These are phyloP conservation scores for Rhodotorula diobovata DNA, from an alignment of 768 basidiomycete genomes.

Conservation along the genomic window DNA sequence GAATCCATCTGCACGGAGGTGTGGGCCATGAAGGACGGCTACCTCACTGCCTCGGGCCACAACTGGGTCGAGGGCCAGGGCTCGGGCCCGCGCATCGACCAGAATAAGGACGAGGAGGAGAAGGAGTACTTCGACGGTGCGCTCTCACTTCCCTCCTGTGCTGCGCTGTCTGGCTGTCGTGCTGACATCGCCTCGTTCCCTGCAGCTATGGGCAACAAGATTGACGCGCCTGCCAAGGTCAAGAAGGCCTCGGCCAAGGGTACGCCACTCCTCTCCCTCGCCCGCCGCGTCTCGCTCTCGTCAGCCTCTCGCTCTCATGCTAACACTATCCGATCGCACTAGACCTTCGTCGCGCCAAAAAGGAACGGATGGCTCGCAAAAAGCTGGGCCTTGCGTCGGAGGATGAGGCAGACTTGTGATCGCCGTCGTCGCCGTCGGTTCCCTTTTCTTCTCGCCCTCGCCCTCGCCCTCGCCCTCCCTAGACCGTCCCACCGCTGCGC, in stretches of 20 bases:
- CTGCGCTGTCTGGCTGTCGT: too few species aligned
- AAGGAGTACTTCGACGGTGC: constrained; percentile 88
- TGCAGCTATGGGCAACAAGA: constrained; percentile 97
- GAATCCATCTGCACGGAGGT: constrained; percentile 97
- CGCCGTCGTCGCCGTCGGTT: background rate
- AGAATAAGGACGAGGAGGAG: constrained; percentile 82
- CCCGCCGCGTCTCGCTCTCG: background rate
- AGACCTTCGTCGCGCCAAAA: constrained; percentile 24
- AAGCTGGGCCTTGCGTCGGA: constrained; percentile 33
- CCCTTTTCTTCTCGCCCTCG: too few species aligned
- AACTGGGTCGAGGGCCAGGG: constrained; percentile 99
- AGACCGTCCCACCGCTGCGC: too few species aligned
- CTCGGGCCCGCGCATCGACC: constrained; percentile 87
- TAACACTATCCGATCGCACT: background rate
- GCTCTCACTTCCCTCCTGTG: too few species aligned
- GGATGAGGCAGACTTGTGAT: constrained; percentile 26
- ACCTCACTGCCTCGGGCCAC: constrained; percentile 91
- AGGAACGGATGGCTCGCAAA: constrained; percentile 36
- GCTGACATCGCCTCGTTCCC: too few species aligned
- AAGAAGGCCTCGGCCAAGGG: constrained; percentile 57
- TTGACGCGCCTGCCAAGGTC: constrained; percentile 65
- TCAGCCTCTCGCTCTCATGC: background rate
- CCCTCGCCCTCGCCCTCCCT: background rate
- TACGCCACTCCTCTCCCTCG: background rate
- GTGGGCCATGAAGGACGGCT: constrained; percentile 98